Evolutionary conservation across 148 eudicot species (phyloP).

Genomic region (Talinum fruticosum): DNA sequence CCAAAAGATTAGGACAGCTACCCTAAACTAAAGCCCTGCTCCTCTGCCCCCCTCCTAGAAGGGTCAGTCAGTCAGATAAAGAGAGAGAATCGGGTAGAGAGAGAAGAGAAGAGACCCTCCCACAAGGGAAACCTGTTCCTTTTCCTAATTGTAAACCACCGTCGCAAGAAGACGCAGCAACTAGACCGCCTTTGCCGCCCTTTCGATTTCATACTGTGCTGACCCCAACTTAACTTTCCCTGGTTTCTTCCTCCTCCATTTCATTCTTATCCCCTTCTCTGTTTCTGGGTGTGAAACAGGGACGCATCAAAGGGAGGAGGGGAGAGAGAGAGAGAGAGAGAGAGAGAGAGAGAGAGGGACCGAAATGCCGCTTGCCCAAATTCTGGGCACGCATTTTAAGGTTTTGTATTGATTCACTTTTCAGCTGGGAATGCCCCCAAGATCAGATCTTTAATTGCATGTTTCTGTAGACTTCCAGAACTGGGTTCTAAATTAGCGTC

Average conservation of each 20-base stretch:
- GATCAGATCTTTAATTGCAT: background rate
- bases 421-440: background rate
- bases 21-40: constrained; percentile 14
- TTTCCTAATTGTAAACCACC: background rate
- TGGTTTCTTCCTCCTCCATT: background rate
- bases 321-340: background rate
- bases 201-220: background rate
- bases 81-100: too few relatives aligned
- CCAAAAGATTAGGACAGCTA: background rate
- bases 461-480: background rate
- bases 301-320: background rate
- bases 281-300: background rate
- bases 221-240: background rate
- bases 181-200: background rate
- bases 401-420: background rate
- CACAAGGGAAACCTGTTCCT: constrained; percentile 15
- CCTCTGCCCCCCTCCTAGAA: background rate
- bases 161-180: background rate
- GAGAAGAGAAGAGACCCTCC: constrained; percentile 15
- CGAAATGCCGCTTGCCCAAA: background rate
- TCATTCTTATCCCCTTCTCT: background rate
- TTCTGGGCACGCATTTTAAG: background rate
- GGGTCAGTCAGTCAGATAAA: background rate
- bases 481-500: background rate
- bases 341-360: background rate